A percentile compares a stretch with the other conserved stretches of the same genome.
Conservation (phyloP, 2,329 filamentous ascomycete species). For the Scedosporium minutisporum region DNA sequence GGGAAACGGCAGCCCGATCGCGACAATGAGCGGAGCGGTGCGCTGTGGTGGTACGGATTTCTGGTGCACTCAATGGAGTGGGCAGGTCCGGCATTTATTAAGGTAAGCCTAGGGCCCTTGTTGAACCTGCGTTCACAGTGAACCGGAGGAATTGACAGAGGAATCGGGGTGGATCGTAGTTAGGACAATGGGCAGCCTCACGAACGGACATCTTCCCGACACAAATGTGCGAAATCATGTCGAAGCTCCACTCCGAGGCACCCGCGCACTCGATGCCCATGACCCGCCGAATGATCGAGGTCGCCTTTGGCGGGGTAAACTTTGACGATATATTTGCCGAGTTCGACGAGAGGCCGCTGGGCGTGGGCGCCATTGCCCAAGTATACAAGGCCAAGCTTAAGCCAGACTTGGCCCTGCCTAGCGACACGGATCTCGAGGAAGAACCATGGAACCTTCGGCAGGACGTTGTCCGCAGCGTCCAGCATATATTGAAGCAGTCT, state of each 20-base stretch:
- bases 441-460: constrained; percentile 43
- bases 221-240: constrained; percentile 89
- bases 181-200: constrained; percentile 97
- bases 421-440: constrained; percentile 44
- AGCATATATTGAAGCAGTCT: constrained; percentile 75
- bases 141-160: not conserved
- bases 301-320: constrained; percentile 66
- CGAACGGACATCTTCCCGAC: constrained; percentile 91
- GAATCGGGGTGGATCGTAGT: constrained; percentile 31
- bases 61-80: constrained; percentile 83
- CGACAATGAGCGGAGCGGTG: constrained; percentile 69
- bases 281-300: constrained; percentile 70
- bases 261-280: constrained; percentile 77
- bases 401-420: constrained; percentile 59
- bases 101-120: constrained; percentile 41
- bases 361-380: constrained; percentile 92
- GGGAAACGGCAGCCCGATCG: constrained; percentile 53
- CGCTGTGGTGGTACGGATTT: constrained; percentile 90
- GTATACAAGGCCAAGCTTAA: constrained; percentile 95
- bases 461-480: constrained; percentile 71
- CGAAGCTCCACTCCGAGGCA: constrained; percentile 85
- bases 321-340: constrained; percentile 96
- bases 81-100: constrained; percentile 93
- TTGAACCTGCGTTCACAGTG: not conserved
- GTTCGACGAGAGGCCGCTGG: constrained; percentile 80